These are phyloP conservation scores for Pilaira anomala DNA, from an alignment of 192 early-diverging fungal genomes.

Conservation along the genomic window DNA sequence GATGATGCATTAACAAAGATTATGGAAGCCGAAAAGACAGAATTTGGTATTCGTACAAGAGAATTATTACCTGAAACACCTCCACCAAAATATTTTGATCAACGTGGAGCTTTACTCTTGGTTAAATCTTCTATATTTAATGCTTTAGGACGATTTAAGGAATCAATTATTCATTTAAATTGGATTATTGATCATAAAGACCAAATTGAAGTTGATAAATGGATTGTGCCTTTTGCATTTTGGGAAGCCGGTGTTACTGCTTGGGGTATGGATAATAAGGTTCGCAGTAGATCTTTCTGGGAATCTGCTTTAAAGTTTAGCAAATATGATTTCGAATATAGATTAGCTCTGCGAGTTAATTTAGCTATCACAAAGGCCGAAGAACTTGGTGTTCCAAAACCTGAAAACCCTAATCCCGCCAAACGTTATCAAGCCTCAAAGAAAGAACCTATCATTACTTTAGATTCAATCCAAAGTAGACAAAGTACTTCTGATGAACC, in stretches of 20 bases:
- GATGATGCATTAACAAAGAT: slow-evolving; percentile 33
- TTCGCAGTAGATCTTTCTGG: slow-evolving; percentile 39
- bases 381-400: slow-evolving; percentile 26
- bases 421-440: slow-evolving; percentile 11
- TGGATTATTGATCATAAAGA: slow-evolving; percentile 48
- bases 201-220: slow-evolving; percentile 40
- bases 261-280: slow-evolving; percentile 35
- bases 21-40: slow-evolving; percentile 26
- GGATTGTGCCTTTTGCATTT: slow-evolving; percentile 48
- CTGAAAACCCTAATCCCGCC: slow-evolving; percentile 11
- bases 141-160: slow-evolving; percentile 34
- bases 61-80: slow-evolving; percentile 22
- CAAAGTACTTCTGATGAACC: slow-evolving; percentile 7
- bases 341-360: slow-evolving; percentile 32
- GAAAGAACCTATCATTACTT: background rate
- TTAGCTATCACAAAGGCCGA: slow-evolving; percentile 27
- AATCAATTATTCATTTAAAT: slow-evolving; percentile 38
- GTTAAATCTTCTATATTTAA: slow-evolving; percentile 48
- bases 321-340: slow-evolving; percentile 52
- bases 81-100: slow-evolving; percentile 31
- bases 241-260: slow-evolving; percentile 44
- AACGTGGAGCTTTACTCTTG: slow-evolving; percentile 40
- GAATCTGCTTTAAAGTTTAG: slow-evolving; percentile 37
- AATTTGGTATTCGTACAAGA: slow-evolving; percentile 24
- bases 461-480: slow-evolving; percentile 2